Percentiles rank a stretch among this genome's conserved stretches.
Evolutionary conservation across 1,284 basidiomycete species (phyloP).

Genomic region (Boletus mariae): DNA sequence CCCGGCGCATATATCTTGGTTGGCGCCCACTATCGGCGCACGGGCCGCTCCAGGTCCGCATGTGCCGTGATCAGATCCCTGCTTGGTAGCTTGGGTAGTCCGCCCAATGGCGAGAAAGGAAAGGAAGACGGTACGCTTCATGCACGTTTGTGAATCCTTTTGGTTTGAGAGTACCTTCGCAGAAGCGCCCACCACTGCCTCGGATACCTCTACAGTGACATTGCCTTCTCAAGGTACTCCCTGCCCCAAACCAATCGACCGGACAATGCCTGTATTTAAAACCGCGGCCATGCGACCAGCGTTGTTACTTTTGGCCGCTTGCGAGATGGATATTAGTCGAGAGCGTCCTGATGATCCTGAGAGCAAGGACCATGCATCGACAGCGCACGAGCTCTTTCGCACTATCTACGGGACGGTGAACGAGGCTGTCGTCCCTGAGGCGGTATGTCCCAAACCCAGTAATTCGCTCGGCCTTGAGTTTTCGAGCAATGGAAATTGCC

Average conservation of each 20-base stretch:
- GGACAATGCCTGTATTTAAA: constrained; percentile 10
- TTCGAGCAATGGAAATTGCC: constrained; percentile 6
- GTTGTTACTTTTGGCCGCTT: constrained; percentile 28
- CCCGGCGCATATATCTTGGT: constrained; percentile 31
- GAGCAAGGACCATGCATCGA: constrained; percentile 18
- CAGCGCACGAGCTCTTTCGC: constrained; percentile 29
- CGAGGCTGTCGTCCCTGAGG: constrained; percentile 18
- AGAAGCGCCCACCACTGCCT: constrained; percentile 11
- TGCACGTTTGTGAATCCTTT: constrained; percentile 5
- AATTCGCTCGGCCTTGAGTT: constrained; percentile 31
- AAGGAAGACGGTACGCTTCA: constrained; percentile 28
- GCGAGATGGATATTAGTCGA: constrained; percentile 33
- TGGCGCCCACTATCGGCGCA: constrained; percentile 32
- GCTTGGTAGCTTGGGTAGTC: constrained; percentile 14
- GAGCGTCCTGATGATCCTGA: constrained; percentile 19
- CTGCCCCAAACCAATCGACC: constrained; percentile 8
- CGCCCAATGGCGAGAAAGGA: constrained; percentile 13
- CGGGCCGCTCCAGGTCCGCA: constrained; percentile 30
- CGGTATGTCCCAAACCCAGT: constrained; percentile 7
- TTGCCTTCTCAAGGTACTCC: constrained; percentile 6
- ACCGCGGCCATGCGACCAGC: constrained; percentile 26
- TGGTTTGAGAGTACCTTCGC: constrained; percentile 17
- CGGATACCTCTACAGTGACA: constrained; percentile 9
- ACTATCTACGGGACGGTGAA: constrained; percentile 27
- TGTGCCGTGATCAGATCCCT: constrained; percentile 27